phyloP scores from a whole-genome alignment of 2,329 filamentous ascomycete genomes.

The Rhynchosporium graminicola region DNA sequence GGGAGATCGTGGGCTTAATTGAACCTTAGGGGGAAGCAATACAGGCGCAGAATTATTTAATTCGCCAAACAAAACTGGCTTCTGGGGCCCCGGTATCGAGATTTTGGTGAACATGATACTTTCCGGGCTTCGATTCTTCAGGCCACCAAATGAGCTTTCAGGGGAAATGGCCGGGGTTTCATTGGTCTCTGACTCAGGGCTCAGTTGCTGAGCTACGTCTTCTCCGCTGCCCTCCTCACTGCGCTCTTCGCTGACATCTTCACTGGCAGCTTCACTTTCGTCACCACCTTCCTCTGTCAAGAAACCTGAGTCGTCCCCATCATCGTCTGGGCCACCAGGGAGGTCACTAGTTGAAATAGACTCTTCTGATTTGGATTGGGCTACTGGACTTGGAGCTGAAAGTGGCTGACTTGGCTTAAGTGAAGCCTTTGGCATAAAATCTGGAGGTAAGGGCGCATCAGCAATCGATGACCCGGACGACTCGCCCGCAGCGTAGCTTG shows the following conservation, averaged over 20 bases:
- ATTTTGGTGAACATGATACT: conserved; percentile 46
- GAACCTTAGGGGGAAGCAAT: conserved; percentile 51
- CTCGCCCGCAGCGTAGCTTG: conserved; percentile 40
- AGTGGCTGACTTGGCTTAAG: conserved; percentile 21
- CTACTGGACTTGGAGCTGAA: conserved; percentile 10
- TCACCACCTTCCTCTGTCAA: conserved; percentile 42
- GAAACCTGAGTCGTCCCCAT: conserved; percentile 37
- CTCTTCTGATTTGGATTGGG: conserved; percentile 30
- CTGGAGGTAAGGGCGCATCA: conserved; percentile 47
- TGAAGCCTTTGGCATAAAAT: conserved; percentile 35
- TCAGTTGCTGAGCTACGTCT: conserved; percentile 65
- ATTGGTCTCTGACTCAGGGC: conserved; percentile 49
- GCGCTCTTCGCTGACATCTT: conserved; percentile 50
- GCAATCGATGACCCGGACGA: conserved; percentile 46
- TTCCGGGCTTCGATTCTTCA: conserved; percentile 44
- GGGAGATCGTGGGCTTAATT: conserved; percentile 67
- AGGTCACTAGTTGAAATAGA: conserved; percentile 36
- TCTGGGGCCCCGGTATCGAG: conserved; percentile 49
- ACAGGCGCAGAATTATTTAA: conserved; percentile 55
- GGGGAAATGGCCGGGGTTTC: conserved; percentile 56
- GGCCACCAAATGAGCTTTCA: conserved; percentile 58
- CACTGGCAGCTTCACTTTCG: conserved; percentile 46
- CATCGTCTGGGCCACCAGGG: conserved; percentile 39
- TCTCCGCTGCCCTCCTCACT: conserved; percentile 60
- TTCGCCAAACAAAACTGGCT: conserved; percentile 54